Conservation (phyloP, 805 yeast species). For the Hanseniaspora guilliermondii region DNA sequence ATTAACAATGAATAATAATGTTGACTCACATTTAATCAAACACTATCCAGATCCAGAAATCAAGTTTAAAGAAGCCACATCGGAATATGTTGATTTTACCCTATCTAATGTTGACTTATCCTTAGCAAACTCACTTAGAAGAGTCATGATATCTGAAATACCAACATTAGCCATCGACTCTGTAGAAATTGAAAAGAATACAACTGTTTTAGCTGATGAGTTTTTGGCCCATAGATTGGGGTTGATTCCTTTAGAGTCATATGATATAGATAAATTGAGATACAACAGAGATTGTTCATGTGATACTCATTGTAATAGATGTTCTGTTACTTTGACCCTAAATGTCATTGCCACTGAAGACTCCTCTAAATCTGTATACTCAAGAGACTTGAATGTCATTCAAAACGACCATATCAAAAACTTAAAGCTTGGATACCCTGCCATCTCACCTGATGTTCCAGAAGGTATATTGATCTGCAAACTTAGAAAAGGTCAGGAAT, state of each 20-base stretch:
- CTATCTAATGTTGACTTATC: constrained; percentile 77
- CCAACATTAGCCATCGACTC: constrained; percentile 94
- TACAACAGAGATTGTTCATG: constrained; percentile 95
- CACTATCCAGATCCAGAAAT: constrained; percentile 51
- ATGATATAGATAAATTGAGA: constrained; percentile 68
- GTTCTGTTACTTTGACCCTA: constrained; percentile 76
- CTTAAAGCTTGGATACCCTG: constrained; percentile 59
- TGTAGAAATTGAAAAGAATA: constrained; percentile 85
- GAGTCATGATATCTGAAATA: constrained; percentile 89
- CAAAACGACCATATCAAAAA: constrained; percentile 30
- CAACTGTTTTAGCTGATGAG: constrained; percentile 93
- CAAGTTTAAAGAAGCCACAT: constrained; percentile 73
- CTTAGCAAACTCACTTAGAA: constrained; percentile 79
- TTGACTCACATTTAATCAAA: constrained; percentile 17
- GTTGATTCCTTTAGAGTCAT: constrained; percentile 73
- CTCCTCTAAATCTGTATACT: constrained; percentile 77
- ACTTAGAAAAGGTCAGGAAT: constrained; percentile 82
- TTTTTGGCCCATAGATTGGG: constrained; percentile 91
- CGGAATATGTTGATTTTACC: constrained; percentile 83
- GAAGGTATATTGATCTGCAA: constrained; percentile 88
- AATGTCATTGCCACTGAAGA: constrained; percentile 85
- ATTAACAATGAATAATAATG: neutral
- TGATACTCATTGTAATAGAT: constrained; percentile 91
- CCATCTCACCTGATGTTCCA: constrained; percentile 60
- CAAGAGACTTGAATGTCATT: constrained; percentile 56